Conservation (phyloP, 1,284 basidiomycete genomes). For the Phaffia rhodozyma region DNA sequence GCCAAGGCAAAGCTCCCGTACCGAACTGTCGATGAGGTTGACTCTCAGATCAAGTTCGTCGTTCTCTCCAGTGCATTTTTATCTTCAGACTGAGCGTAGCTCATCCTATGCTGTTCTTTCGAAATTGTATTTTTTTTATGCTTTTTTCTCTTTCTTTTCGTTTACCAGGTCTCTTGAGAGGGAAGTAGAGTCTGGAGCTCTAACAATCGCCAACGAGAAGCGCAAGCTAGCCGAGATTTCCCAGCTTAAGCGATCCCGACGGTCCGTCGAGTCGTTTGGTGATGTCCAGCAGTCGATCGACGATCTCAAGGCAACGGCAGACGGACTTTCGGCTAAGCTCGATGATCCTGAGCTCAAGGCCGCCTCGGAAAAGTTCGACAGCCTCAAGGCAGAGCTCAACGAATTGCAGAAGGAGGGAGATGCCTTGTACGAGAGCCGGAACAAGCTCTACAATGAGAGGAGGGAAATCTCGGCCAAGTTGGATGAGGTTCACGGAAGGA, state of each 20-base stretch:
- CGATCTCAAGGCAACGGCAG: slow-evolving; percentile 57
- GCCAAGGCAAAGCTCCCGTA: slow-evolving; percentile 69
- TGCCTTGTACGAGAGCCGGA: slow-evolving; percentile 59
- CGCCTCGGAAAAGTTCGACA: slow-evolving; percentile 66
- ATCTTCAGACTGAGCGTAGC: slow-evolving; percentile 1
- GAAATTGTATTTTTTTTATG: not conserved
- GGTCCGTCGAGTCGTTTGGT: slow-evolving; percentile 46
- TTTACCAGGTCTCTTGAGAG: slow-evolving; percentile 60
- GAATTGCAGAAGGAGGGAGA: slow-evolving; percentile 75
- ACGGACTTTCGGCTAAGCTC: slow-evolving; percentile 71
- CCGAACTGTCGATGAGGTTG: slow-evolving; percentile 78
- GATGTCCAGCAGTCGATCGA: slow-evolving; percentile 76
- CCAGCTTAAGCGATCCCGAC: slow-evolving; percentile 55
- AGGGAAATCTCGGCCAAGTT: slow-evolving; percentile 58
- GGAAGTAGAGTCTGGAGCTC: slow-evolving; percentile 78
- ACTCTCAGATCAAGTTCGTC: slow-evolving; percentile 66
- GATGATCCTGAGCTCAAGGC: slow-evolving; percentile 87
- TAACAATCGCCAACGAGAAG: slow-evolving; percentile 95
- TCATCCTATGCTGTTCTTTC: not conserved
- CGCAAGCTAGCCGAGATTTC: slow-evolving; percentile 82
- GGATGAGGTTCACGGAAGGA: slow-evolving; percentile 61
- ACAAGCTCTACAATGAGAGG: slow-evolving; percentile 79
- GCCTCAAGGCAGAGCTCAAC: slow-evolving; percentile 76
- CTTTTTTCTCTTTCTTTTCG: not conserved
- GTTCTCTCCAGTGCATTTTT: not conserved